These are phyloP conservation scores for Rachicladosporium sp. DNA, from an alignment of 2,329 filamentous ascomycete species.

Conservation along the genomic window DNA sequence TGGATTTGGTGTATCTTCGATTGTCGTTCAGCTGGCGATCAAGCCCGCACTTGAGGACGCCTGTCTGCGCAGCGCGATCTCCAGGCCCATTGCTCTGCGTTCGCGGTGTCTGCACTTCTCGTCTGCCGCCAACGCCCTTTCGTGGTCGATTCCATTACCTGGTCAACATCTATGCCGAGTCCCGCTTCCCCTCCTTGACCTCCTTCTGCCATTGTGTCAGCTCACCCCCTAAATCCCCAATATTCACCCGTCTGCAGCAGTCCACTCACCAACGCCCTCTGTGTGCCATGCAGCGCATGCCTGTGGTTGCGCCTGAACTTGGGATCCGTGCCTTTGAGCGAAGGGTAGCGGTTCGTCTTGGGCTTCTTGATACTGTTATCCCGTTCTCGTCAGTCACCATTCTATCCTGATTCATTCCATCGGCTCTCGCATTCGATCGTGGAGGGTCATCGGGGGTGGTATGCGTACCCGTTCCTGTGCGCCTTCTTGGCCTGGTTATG, in stretches of 20 bases:
- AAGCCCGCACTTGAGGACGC: too few species aligned
- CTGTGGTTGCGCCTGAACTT: conserved; percentile 99
- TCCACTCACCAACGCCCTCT: conserved; percentile 80
- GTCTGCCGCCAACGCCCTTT: too few species aligned
- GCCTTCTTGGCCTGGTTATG: conserved; percentile 98
- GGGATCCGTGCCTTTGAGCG: conserved; percentile 95
- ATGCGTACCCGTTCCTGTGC: conserved; percentile 91
- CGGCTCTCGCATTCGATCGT: conserved; percentile 2
- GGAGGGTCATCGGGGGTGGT: conserved; percentile 3
- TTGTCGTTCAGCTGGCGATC: too few species aligned
- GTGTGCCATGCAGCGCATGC: conserved; percentile 98
- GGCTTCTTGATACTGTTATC: conserved; percentile 93
- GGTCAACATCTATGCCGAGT: conserved; percentile 53
- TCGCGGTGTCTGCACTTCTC: too few species aligned
- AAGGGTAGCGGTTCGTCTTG: conserved; percentile 97
- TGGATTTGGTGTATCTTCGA: too few species aligned
- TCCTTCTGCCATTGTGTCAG: conserved; percentile 59
- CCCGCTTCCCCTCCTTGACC: conserved; percentile 89
- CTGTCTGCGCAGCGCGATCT: too few species aligned
- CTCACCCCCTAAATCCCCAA: too few species aligned
- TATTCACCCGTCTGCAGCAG: too few species aligned
- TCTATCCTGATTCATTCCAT: not conserved
- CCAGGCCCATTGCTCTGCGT: too few species aligned
- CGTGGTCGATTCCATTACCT: too few species aligned
- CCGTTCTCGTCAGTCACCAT: conserved; percentile 6